Conservation (phyloP, 805 yeast genomes). For the Ogataea minuta region DNA sequence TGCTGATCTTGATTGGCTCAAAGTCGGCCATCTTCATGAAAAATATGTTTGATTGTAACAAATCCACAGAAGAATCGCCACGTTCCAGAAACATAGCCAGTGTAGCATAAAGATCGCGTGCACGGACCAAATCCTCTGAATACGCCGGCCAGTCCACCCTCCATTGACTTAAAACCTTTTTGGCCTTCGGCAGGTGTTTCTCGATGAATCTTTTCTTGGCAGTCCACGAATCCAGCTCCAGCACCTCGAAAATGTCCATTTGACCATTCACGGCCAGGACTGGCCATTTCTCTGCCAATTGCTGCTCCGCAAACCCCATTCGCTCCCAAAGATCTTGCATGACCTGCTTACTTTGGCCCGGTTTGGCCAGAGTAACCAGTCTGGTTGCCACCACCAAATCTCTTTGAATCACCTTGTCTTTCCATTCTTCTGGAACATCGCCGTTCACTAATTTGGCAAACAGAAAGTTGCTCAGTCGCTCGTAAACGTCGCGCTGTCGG, state of each 20-base stretch:
- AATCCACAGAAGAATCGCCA: conserved; percentile 21
- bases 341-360: conserved; percentile 8
- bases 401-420: conserved; percentile 29
- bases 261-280: conserved; percentile 11
- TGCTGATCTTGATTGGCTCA: conserved; percentile 20
- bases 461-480: conserved; percentile 27
- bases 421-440: conserved; percentile 22
- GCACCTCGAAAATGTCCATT: conserved; percentile 21
- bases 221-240: conserved; percentile 16
- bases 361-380: conserved; percentile 23
- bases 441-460: conserved; percentile 28
- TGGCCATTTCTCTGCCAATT: conserved; percentile 20
- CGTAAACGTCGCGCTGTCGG: conserved; percentile 61
- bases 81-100: conserved; percentile 52
- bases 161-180: conserved; percentile 26
- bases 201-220: conserved; percentile 23
- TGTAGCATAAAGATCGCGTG: conserved; percentile 74
- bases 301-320: conserved; percentile 27
- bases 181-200: conserved; percentile 20
- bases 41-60: conserved; percentile 29
- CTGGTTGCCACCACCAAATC: conserved; percentile 31
- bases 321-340: conserved; percentile 29
- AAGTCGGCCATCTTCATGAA: conserved; percentile 24
- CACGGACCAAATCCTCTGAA: conserved; percentile 72
- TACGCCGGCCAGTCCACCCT: conserved; percentile 64